phyloP scores from a whole-genome alignment of 306 rosid species.

The Crotalaria pallida region DNA sequence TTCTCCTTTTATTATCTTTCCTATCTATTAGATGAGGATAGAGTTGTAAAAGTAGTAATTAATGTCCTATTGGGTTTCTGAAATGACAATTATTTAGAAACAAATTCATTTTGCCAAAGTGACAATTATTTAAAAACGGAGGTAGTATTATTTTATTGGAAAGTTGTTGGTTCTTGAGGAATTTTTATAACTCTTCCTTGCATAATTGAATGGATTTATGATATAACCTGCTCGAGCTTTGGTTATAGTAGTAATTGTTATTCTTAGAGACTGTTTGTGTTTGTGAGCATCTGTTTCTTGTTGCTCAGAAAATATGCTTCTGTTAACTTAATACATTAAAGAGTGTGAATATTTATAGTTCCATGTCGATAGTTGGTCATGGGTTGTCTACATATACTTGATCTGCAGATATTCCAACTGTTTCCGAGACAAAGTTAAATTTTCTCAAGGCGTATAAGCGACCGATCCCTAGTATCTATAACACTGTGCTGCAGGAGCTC shows the following conservation, averaged over 20 bases:
- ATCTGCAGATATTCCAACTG: slow-evolving; percentile 75
- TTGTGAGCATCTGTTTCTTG: background rate
- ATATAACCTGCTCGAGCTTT: background rate
- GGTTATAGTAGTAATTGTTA: background rate
- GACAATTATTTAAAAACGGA: too few species aligned
- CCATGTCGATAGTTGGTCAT: slow-evolving; percentile 11
- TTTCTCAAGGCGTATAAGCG: slow-evolving; percentile 83
- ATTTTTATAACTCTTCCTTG: slow-evolving; percentile 8
- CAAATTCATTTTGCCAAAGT: too few species aligned
- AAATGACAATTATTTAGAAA: too few species aligned
- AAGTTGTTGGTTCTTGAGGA: background rate
- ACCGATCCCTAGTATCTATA: slow-evolving; percentile 92
- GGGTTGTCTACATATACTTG: slow-evolving; percentile 21
- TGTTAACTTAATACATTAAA: background rate
- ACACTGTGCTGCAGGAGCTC: slow-evolving; percentile 83
- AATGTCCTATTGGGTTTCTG: too few species aligned
- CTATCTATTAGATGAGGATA: too few species aligned
- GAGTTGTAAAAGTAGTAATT: too few species aligned
- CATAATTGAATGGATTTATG: background rate
- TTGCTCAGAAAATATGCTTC: background rate
- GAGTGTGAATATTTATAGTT: slow-evolving; percentile 13
- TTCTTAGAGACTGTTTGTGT: background rate
- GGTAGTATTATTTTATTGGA: too few species aligned
- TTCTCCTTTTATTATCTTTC: too few species aligned
- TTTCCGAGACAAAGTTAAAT: slow-evolving; percentile 76